Evolutionary conservation across 345 rosid species (phyloP).

Genomic region (Cardamine chenopodiifolia): DNA sequence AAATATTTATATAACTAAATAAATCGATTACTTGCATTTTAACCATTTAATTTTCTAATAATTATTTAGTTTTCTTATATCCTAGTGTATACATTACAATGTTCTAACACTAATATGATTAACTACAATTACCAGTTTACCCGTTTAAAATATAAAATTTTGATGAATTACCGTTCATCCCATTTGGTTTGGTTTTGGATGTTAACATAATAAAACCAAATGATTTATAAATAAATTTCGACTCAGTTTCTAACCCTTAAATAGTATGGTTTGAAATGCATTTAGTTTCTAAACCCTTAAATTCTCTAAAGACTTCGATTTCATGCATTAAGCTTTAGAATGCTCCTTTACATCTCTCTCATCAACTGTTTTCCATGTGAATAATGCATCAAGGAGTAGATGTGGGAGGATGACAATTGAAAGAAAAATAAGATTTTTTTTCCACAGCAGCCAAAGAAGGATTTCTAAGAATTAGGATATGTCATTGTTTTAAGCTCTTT

Average conservation of each 20-base stretch:
- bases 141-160: too few relatives aligned
- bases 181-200: background rate
- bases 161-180: background rate
- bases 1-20: too few relatives aligned
- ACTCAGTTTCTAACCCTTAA: background rate
- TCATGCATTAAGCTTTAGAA: background rate
- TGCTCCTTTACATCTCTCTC: background rate
- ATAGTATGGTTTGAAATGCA: background rate
- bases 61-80: too few relatives aligned
- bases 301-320: background rate
- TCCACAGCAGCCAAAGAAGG: constrained; percentile 1
- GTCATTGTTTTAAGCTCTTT: too few relatives aligned
- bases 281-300: background rate
- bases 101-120: too few relatives aligned
- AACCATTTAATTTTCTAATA: too few relatives aligned
- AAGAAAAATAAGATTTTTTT: background rate
- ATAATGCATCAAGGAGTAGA: constrained; percentile 7
- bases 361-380: constrained; percentile 22
- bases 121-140: too few relatives aligned
- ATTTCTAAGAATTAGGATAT: constrained; percentile 14
- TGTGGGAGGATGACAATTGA: background rate
- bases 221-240: background rate
- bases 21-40: too few relatives aligned
- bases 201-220: background rate
- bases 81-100: too few relatives aligned